phyloP scores from a whole-genome alignment of 306 rosid genomes.

The Quercus aquifolioides region DNA sequence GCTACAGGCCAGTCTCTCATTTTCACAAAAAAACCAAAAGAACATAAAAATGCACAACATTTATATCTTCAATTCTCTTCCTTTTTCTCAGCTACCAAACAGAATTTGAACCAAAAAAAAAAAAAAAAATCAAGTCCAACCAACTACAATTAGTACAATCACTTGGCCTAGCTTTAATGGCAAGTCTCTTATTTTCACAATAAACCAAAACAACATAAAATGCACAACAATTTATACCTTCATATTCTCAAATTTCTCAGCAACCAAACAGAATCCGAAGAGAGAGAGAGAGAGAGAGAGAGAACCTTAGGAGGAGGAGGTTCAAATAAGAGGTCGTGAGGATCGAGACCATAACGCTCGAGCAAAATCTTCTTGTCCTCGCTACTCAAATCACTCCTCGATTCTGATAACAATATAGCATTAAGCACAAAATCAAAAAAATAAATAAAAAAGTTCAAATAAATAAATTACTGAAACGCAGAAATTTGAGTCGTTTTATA shows the following conservation, averaged over 20 bases:
- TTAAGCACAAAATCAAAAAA: neutral
- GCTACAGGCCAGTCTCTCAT: neutral
- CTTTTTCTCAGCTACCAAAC: neutral
- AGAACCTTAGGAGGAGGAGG: slow-evolving; percentile 60
- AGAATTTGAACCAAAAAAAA: neutral
- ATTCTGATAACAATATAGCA: slow-evolving; percentile 32
- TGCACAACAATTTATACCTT: no score
- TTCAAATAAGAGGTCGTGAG: slow-evolving; percentile 65
- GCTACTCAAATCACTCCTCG: slow-evolving; percentile 45
- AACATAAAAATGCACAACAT: neutral
- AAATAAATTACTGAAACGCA: neutral
- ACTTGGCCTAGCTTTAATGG: no score
- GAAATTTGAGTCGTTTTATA: neutral
- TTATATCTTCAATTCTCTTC: neutral
- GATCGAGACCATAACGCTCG: slow-evolving; percentile 81
- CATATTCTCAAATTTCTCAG: neutral
- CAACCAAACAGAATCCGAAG: neutral
- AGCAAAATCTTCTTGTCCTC: slow-evolving; percentile 57
- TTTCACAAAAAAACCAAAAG: neutral
- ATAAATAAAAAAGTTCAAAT: neutral
- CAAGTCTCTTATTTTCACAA: no score
- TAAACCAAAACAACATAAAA: no score
- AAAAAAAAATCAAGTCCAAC: no score
- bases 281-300: slow-evolving; percentile 1
- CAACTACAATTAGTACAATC: no score